These are phyloP conservation scores for Melanomma pulvis-pyrius DNA, from an alignment of 495 filamentous ascomycete species.

Conservation along the genomic window DNA sequence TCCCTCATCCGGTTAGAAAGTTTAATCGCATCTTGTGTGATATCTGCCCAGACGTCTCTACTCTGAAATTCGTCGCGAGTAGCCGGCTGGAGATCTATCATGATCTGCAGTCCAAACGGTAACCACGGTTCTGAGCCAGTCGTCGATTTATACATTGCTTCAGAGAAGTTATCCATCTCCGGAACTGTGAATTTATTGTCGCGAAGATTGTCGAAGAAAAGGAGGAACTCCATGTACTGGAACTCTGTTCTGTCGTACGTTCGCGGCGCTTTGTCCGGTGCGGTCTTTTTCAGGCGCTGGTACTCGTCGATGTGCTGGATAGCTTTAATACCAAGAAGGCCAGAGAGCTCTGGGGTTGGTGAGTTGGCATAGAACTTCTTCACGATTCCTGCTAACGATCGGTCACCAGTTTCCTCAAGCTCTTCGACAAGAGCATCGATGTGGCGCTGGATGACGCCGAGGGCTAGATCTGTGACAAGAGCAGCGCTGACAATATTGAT, in stretches of 20 bases:
- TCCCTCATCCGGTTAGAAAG: not conserved
- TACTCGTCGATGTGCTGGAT: not conserved
- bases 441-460: slow-evolving; percentile 4
- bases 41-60: not conserved
- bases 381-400: not conserved
- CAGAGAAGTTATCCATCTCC: slow-evolving; percentile 5
- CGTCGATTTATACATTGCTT: not conserved
- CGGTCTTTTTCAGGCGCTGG: not conserved
- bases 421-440: not conserved
- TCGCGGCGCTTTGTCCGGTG: not conserved
- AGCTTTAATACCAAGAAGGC: not conserved
- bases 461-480: slow-evolving; percentile 14
- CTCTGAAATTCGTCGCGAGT: too few species aligned
- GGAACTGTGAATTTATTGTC: not conserved
- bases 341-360: not conserved
- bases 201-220: slow-evolving; percentile 1
- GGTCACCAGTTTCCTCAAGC: not conserved
- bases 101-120: slow-evolving; percentile 6
- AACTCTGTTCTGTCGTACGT: too few species aligned
- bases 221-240: not conserved
- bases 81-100: not conserved
- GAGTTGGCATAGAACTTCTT: not conserved
- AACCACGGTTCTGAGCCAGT: not conserved
- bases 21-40: not conserved
- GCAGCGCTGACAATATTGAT: slow-evolving; percentile 4